Percentiles rank a stretch among this genome's conserved stretches.
Evolutionary conservation across 768 basidiomycete species (phyloP).

Genomic region (Kondoa malvinella): DNA sequence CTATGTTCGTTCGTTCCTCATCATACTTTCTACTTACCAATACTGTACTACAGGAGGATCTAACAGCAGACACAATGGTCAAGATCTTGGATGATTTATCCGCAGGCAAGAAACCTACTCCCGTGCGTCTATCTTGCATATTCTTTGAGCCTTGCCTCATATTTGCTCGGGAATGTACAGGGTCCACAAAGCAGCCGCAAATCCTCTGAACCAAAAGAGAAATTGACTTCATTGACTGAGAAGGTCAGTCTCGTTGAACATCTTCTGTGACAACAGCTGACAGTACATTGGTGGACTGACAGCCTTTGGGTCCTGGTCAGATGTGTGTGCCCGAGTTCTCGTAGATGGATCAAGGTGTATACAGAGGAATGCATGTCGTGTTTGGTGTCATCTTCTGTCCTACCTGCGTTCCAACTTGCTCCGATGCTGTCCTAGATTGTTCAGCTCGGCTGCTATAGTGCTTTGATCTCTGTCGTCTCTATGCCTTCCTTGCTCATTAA

Average conservation of each 20-base stretch:
- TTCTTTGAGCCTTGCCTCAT: not conserved
- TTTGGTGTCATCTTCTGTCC: not conserved
- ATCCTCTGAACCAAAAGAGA: slow-evolving; percentile 86
- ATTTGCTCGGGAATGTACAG: slow-evolving; percentile 46
- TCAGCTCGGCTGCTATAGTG: too few relatives aligned
- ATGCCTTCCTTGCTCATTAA: not conserved
- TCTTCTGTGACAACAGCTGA: not conserved
- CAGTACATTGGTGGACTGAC: not conserved
- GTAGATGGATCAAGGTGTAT: slow-evolving; percentile 31
- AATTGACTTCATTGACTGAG: slow-evolving; percentile 57
- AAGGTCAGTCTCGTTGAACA: slow-evolving; percentile 40
- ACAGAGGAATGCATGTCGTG: not conserved
- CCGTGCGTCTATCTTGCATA: slow-evolving; percentile 39
- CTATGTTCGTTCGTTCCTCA: slow-evolving; percentile 46
- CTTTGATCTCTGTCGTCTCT: too few relatives aligned
- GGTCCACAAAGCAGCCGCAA: slow-evolving; percentile 39
- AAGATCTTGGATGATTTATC: slow-evolving; percentile 34
- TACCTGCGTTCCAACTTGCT: not conserved
- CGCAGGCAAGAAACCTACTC: slow-evolving; percentile 62
- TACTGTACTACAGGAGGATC: slow-evolving; percentile 31
- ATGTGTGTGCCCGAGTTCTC: slow-evolving; percentile 70
- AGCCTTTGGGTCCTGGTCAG: slow-evolving; percentile 92
- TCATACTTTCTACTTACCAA: not conserved
- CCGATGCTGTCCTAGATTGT: too few relatives aligned
- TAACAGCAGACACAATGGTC: slow-evolving; percentile 36